Conservation (phyloP, 2,329 filamentous ascomycete species). For the Beauveria asiatica region DNA sequence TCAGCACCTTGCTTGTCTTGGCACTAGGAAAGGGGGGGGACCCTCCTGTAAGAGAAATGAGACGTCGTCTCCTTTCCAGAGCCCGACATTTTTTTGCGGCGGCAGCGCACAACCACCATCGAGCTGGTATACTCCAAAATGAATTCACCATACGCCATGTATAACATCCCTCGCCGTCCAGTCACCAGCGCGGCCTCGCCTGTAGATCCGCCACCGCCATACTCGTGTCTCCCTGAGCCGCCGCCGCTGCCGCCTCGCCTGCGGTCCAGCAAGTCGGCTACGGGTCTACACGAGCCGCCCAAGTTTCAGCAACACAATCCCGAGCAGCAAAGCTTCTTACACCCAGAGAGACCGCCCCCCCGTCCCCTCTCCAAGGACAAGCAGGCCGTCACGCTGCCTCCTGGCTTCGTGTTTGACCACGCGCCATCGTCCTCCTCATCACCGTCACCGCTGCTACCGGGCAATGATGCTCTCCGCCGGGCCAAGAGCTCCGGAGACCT, state of each 20-base stretch:
- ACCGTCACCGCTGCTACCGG: not conserved
- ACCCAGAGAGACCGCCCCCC: not conserved
- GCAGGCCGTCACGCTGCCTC: not conserved
- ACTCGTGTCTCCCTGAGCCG: not conserved
- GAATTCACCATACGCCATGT: not conserved
- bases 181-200: not conserved
- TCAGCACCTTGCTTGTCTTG: not conserved
- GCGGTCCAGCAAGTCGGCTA: conserved; percentile 14
- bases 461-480: conserved; percentile 15
- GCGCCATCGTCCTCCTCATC: conserved; percentile 7
- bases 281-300: conserved; percentile 6
- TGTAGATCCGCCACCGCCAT: not conserved
- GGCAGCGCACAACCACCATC: not conserved
- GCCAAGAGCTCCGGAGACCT: conserved; percentile 25
- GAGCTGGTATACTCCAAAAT: not conserved
- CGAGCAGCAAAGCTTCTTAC: not conserved
- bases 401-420: conserved; percentile 9
- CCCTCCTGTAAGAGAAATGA: not conserved
- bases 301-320: too few species aligned
- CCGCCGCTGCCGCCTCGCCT: conserved; percentile 9
- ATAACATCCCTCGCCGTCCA: not conserved
- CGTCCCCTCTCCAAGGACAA: not conserved
- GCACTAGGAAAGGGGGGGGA: not conserved
- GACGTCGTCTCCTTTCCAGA: not conserved
- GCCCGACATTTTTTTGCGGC: not conserved